phyloP scores from a whole-genome alignment of 169 alveolate species.

The Perkinsus marinus region DNA sequence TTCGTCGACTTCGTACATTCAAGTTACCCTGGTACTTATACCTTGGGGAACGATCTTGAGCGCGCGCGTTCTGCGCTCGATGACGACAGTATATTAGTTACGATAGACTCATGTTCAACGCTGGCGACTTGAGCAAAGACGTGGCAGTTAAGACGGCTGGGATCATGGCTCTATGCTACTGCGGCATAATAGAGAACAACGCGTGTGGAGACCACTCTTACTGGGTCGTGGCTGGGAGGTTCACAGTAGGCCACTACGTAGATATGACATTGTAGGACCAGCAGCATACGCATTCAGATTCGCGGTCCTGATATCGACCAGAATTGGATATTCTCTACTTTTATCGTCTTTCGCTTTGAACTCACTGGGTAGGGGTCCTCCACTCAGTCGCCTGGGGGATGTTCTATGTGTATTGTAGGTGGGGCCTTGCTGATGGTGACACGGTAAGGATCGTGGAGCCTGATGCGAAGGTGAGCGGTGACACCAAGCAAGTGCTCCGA shows the following conservation, averaged over 20 bases:
- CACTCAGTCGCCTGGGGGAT: neutral
- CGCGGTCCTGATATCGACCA: neutral
- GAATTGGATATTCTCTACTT: neutral
- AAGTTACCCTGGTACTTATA: no score
- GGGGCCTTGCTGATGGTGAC: neutral
- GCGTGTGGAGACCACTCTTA: neutral
- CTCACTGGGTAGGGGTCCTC: neutral
- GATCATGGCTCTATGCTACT: neutral
- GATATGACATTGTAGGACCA: neutral
- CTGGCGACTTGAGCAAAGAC: neutral
- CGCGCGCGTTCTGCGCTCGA: no score
- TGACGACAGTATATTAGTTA: neutral
- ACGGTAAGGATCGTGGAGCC: neutral
- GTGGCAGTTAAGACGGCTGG: neutral
- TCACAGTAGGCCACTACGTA: neutral
- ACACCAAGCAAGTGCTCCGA: neutral
- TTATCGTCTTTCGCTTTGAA: neutral
- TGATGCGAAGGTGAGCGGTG: neutral
- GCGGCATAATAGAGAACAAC: neutral
- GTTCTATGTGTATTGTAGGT: neutral
- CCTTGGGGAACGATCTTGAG: no score
- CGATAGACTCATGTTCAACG: neutral
- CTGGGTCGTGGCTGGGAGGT: neutral
- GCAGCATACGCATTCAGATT: neutral
- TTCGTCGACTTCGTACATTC: no score